Evolutionary conservation across 805 yeast species (phyloP).

Genomic region (Metschnikowia amazonensis): DNA sequence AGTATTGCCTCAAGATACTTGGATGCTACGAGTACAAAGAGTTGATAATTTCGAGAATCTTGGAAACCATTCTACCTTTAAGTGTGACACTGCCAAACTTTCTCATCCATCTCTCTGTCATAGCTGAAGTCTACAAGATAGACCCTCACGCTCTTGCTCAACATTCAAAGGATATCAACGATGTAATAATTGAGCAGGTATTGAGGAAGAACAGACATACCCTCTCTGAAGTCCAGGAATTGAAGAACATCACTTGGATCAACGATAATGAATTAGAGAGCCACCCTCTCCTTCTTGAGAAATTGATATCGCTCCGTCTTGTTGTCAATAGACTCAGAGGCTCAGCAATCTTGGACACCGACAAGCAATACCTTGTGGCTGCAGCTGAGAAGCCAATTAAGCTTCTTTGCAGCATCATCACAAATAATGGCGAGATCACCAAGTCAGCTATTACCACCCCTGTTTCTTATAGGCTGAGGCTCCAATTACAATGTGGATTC

Average conservation of each 20-base stretch:
- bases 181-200: slow-evolving; percentile 57
- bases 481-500: slow-evolving; percentile 67
- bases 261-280: slow-evolving; percentile 36
- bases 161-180: slow-evolving; percentile 55
- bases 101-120: slow-evolving; percentile 53
- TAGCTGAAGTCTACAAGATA: slow-evolving; percentile 55
- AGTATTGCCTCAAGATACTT: slow-evolving; percentile 58
- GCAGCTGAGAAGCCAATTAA: slow-evolving; percentile 47
- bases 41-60: slow-evolving; percentile 35
- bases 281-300: slow-evolving; percentile 38
- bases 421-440: slow-evolving; percentile 76
- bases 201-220: slow-evolving; percentile 48
- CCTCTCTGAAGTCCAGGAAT: slow-evolving; percentile 25
- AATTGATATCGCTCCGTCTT: slow-evolving; percentile 49
- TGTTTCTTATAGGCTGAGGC: slow-evolving; percentile 49
- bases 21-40: slow-evolving; percentile 46
- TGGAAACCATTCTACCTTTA: slow-evolving; percentile 49
- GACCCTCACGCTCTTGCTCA: slow-evolving; percentile 49
- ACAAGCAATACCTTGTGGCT: slow-evolving; percentile 5
- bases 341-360: slow-evolving; percentile 30
- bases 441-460: slow-evolving; percentile 60
- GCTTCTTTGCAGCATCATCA: slow-evolving; percentile 60
- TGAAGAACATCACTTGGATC: slow-evolving; percentile 40
- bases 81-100: slow-evolving; percentile 35
- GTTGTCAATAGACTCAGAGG: slow-evolving; percentile 56